Evolutionary conservation across 768 basidiomycete genomes (phyloP), one percentile per base, ranked within the genome.

Genomic region (Mycena leptocephala): DNA sequence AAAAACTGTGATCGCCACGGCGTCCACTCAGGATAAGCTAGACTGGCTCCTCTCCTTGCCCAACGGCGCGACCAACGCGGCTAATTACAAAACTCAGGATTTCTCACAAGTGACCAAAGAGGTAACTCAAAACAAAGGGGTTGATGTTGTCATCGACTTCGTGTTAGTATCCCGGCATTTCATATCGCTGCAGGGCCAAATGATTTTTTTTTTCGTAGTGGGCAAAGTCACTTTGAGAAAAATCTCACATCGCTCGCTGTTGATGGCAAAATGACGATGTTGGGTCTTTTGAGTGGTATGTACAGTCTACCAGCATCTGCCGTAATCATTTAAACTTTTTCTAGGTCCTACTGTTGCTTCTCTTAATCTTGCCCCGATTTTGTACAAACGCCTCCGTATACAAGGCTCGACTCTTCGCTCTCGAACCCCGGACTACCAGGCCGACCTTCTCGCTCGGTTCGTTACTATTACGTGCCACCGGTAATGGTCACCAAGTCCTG

Each of bases 321-420:
- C 56, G 53, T n/a, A 75, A 78, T 51, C 61, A 62, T 75, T 73
- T 37, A 9, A 55, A 14, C 75, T 43, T 53, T 62, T 61, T 62
- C 77, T 26, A 95, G 94, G 94, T 55, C 80, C 83, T 35, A 84
- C 87, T 22, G 88, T 93, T 20, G 82, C 89, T 16, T 85, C 85
- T 18, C 85, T 92, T 72, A 89, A 94, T 82, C 85, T 98, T 58
- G 80, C 79, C 7, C 93, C 92, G 13, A 90, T 98, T 68, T 86
- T 98, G 72, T 93, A 88, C 84, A 99, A 97, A 86, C 93, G 97
- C 22, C 91, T 98, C 64, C 92, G 93, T 30, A 93, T 99, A 64
- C 93, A 96, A 84, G 97, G 97, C 26, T 95, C 96, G 26, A 98
- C 96, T 2, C 86, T 98, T 35, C 92, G 97, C 28, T 92, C 94